Evolutionary conservation across 768 basidiomycete species (phyloP).

Genomic region (Mycena olivaceomarginata): DNA sequence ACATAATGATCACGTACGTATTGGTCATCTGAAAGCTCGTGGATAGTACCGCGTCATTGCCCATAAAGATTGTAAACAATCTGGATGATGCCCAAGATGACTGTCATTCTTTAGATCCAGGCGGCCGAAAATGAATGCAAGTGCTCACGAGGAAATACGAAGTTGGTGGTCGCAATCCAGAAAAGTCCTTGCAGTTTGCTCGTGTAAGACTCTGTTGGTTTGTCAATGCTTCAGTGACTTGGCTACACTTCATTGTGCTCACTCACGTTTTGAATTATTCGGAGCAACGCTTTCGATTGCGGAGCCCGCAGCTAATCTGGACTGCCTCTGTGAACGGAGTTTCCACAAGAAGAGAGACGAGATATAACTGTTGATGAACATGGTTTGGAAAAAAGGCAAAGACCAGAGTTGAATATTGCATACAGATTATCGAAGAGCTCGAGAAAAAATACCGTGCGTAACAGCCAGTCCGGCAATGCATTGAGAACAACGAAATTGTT

Average conservation of each 20-base stretch:
- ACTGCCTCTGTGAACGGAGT: background rate
- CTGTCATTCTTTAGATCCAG: background rate
- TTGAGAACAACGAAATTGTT: background rate
- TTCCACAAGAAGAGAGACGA: constrained; percentile 13
- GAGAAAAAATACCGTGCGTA: background rate
- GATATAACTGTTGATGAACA: constrained; percentile 7
- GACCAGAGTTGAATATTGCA: background rate
- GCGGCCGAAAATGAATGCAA: background rate
- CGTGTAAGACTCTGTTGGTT: constrained; percentile 8
- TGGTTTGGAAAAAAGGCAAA: background rate
- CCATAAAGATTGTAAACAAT: constrained; percentile 15
- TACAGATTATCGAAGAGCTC: constrained; percentile 20
- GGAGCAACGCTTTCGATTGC: background rate
- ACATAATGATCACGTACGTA: constrained; percentile 16
- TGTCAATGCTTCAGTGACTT: no score
- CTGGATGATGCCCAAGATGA: constrained; percentile 6
- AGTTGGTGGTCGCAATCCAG: constrained; percentile 42
- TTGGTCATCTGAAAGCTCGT: background rate
- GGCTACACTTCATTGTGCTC: no score
- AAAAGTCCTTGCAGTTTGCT: constrained; percentile 33
- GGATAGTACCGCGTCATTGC: background rate
- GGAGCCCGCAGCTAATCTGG: background rate
- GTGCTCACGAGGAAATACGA: constrained; percentile 34
- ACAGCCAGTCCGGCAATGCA: background rate
- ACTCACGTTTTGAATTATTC: no score